phyloP scores from a whole-genome alignment of 345 rosid genomes.

The Nephelium lappaceum region DNA sequence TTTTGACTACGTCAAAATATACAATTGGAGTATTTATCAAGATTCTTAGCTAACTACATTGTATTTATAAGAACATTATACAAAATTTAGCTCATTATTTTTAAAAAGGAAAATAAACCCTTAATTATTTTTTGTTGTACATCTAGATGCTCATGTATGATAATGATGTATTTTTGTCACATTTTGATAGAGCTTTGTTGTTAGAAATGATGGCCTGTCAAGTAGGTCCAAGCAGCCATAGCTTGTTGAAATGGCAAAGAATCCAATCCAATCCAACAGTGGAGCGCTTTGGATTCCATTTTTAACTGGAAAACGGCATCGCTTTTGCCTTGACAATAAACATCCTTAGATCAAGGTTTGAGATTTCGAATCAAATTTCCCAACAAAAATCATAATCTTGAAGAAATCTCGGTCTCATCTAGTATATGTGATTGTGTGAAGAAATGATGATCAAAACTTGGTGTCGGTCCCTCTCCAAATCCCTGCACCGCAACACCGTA shows the following conservation, averaged over 20 bases:
- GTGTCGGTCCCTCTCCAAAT: not conserved
- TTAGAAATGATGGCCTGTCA: not conserved
- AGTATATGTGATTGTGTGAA: not conserved
- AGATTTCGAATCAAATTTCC: not conserved
- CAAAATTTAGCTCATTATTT: conserved; percentile 10
- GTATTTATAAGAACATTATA: too few species aligned
- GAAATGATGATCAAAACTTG: not conserved
- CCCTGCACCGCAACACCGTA: not conserved
- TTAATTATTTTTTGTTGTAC: not conserved
- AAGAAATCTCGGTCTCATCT: not conserved
- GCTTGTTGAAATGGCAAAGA: conserved; percentile 33
- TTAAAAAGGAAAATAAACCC: not conserved
- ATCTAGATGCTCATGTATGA: not conserved
- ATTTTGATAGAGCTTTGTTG: not conserved
- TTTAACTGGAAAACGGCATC: conserved; percentile 15
- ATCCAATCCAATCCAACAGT: conserved; percentile 18
- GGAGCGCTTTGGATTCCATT: conserved; percentile 17
- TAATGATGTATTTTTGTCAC: not conserved
- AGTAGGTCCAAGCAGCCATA: conserved; percentile 17
- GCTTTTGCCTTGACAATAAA: conserved; percentile 7
- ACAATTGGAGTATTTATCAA: conserved; percentile 59
- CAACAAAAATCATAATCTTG: not conserved
- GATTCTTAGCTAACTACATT: conserved; percentile 5
- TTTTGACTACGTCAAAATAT: conserved; percentile 53
- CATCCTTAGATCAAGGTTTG: not conserved